These are phyloP conservation scores for Geotrichum cucujoidarum DNA, from an alignment of 1,139 yeast genomes.

Conservation along the genomic window DNA sequence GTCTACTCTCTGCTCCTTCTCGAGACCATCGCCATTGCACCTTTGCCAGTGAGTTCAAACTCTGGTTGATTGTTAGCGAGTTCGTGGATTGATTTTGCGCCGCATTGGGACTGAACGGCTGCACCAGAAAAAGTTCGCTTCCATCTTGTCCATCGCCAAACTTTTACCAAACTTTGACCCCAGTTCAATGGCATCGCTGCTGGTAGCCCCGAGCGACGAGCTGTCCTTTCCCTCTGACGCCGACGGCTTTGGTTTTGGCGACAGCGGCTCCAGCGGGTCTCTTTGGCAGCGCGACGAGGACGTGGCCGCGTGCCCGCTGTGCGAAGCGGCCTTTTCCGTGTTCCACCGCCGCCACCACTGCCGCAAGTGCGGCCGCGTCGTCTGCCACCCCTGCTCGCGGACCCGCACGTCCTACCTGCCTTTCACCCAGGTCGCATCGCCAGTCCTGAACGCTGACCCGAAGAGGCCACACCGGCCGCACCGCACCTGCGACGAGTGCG, in stretches of 20 bases:
- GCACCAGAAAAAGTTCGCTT: no score
- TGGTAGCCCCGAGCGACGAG: no score
- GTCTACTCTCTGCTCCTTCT: no score
- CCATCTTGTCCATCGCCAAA: no score
- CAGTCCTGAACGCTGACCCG: constrained; percentile 43
- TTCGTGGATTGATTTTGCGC: no score
- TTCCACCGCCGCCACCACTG: constrained; percentile 76
- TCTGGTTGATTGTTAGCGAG: no score
- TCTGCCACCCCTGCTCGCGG: constrained; percentile 56
- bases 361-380: constrained; percentile 68
- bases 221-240: no score
- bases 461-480: constrained; percentile 44
- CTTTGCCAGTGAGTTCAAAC: no score
- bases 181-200: no score
- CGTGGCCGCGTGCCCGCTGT: constrained; percentile 54
- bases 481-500: constrained; percentile 70
- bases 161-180: no score
- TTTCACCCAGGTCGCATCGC: constrained; percentile 45
- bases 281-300: constrained; percentile 76
- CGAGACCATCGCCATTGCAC: no score
- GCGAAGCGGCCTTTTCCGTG: constrained; percentile 54
- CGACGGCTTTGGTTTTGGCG: not conserved
- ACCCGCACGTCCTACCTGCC: constrained; percentile 45
- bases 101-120: no score
- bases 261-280: not conserved